Evolutionary conservation across 352 stramenopile genomes (phyloP).

Genomic region (Pythium aristosporum): DNA sequence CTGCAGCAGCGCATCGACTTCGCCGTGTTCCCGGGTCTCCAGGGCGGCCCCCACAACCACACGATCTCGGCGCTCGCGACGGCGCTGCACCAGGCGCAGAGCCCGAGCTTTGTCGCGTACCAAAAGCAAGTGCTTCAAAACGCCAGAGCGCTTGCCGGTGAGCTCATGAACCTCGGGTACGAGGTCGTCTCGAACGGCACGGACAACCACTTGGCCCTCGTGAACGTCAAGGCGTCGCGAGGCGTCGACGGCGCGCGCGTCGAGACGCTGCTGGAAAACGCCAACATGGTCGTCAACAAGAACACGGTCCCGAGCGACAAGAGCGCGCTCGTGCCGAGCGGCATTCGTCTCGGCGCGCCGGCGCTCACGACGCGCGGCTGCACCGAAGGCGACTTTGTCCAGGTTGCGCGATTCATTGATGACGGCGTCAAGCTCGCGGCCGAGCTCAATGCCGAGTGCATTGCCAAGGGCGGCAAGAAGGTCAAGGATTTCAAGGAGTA

Average conservation of each 20-base stretch:
- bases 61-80: conserved; percentile 99
- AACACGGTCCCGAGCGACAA: conserved; percentile 98
- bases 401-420: conserved; percentile 96
- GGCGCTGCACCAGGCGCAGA: conserved; percentile 95
- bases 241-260: conserved; percentile 95
- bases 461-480: conserved; percentile 61
- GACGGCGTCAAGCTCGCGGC: conserved; percentile 92
- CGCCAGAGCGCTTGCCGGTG: conserved; percentile 84
- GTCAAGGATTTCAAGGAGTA: conserved; percentile 35
- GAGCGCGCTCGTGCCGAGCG: conserved; percentile 95
- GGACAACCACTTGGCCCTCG: conserved; percentile 98
- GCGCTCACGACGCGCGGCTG: conserved; percentile 95
- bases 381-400: conserved; percentile 94
- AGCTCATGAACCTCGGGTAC: conserved; percentile 93
- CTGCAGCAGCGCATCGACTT: conserved; percentile 99
- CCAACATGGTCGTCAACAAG: conserved; percentile 99
- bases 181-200: conserved; percentile 97
- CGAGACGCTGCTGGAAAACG: conserved; percentile 95
- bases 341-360: conserved; percentile 96
- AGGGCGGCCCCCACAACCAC: conserved; percentile 99
- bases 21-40: conserved; percentile 97
- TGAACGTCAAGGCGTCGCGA: conserved; percentile 95
- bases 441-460: conserved; percentile 59
- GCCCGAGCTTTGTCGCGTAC: conserved; percentile 97
- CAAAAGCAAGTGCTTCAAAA: conserved; percentile 95